Base-by-base conservation (phyloP, 169 alveolate genomes). In the Plasmodium gallinaceum region DNA sequence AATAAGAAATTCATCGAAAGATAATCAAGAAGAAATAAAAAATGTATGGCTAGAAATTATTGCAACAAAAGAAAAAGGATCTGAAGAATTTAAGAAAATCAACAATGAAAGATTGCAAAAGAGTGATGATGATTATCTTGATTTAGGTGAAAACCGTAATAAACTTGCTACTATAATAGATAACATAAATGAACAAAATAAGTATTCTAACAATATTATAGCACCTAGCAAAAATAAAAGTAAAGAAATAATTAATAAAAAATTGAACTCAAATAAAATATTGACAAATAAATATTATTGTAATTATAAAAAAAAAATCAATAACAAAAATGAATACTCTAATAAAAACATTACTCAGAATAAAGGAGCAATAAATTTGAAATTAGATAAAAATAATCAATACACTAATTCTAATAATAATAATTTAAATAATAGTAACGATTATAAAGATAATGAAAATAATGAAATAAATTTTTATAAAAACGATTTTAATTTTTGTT, bases 1-100 rank as follows among this genome's bases (percentile, higher is more conserved):
- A 46, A 22, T 75, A 39, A 75, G 12, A 32, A 64, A 62, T 62
- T 54, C 88, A 2, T 75, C 75, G 22, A 39, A 22, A 6, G 16
- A 2, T 7, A 62, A 62, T 45, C 76, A 75, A 22, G 51, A 62
- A 7, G 68, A 46, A 4, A 66, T 75, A 16, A 75, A 62, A 66
- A 43, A 62, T 75, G 48, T 62, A 8, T 75, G 88, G 88, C 42
- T 75, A 18, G 88, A 75, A 75, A 75, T 75, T 7, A n/a, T 62
- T 12, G 74, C 88, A 14, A 46, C 76, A 2, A n/a, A 37, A 24
- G 6, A 22, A 14, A 5, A 6, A 26, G 45, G 42, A n/a, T 24
- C n/a, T 9, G 51, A 71, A 7, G 5, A 10, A 24, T 20, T 5
- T 7, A 26, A 51, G 10, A 5, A 37, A 54, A 3, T 45, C 7